Percentiles rank a stretch among this genome's conserved stretches.
Evolutionary conservation across 768 basidiomycete genomes (phyloP).

Genomic region (Galerina sulciceps): DNA sequence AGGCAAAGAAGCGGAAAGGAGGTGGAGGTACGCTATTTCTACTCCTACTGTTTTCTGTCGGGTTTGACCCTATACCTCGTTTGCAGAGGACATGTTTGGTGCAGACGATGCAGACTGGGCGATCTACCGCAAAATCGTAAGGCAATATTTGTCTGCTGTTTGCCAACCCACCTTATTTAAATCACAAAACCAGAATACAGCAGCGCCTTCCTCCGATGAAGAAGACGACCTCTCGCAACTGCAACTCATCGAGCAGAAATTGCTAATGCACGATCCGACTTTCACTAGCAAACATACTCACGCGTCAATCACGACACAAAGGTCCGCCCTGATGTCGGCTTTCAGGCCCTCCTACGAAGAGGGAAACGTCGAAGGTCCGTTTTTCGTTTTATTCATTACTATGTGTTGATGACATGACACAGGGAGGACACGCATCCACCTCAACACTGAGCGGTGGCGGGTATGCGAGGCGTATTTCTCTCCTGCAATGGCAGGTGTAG

Average conservation of each 20-base stretch:
- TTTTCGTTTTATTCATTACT: neutral
- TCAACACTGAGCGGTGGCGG: slow-evolving; percentile 89
- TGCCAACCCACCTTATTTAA: neutral
- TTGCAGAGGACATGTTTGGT: slow-evolving; percentile 88
- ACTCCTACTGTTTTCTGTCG: neutral
- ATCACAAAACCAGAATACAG: slow-evolving; percentile 57
- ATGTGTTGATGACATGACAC: neutral
- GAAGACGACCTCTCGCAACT: slow-evolving; percentile 87
- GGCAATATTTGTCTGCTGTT: slow-evolving; percentile 20
- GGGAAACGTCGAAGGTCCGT: slow-evolving; percentile 64
- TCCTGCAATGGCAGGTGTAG: slow-evolving; percentile 92
- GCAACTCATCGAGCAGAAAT: slow-evolving; percentile 74
- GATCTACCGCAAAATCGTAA: slow-evolving; percentile 95
- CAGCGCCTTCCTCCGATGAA: slow-evolving; percentile 78
- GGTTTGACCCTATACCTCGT: neutral
- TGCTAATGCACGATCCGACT: slow-evolving; percentile 82
- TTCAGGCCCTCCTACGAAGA: slow-evolving; percentile 84
- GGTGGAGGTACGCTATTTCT: slow-evolving; percentile 61
- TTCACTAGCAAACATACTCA: slow-evolving; percentile 87
- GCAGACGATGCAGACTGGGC: slow-evolving; percentile 96
- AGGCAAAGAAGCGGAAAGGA: slow-evolving; percentile 80
- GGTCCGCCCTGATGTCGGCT: slow-evolving; percentile 84
- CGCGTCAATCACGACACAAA: slow-evolving; percentile 72
- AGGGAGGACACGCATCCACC: slow-evolving; percentile 79
- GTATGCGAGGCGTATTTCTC: slow-evolving; percentile 94